These are phyloP conservation scores for Chloroidium sp. DNA, from an alignment of 163 green algal genomes.

Conservation along the genomic window DNA sequence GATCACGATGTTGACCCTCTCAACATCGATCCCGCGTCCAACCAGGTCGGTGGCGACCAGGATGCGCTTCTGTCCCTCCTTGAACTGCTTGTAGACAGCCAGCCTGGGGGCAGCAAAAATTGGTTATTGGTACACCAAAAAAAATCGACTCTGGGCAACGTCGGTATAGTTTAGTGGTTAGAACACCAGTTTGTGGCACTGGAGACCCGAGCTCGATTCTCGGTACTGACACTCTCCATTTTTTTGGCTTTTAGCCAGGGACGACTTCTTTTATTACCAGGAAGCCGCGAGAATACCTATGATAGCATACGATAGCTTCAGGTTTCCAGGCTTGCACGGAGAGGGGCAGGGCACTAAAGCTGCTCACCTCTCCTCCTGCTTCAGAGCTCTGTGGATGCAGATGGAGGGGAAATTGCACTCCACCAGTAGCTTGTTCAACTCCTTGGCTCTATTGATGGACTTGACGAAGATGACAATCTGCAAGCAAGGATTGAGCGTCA, in stretches of 20 bases:
- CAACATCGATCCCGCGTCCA: constrained; percentile 97
- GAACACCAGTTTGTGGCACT: no score
- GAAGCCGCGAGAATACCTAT: no score
- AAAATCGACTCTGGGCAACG: no score
- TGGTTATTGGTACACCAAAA: no score
- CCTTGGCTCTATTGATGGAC: constrained; percentile 74
- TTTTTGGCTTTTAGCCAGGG: no score
- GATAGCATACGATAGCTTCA: neutral
- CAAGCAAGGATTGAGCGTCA: neutral
- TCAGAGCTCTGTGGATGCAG: constrained; percentile 73
- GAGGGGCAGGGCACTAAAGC: constrained; percentile 1
- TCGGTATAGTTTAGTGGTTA: no score
- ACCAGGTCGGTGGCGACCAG: constrained; percentile 98
- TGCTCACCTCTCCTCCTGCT: constrained; percentile 59
- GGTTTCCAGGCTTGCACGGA: constrained; percentile 1
- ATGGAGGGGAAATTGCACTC: constrained; percentile 97
- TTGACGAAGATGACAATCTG: constrained; percentile 99
- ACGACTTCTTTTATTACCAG: no score
- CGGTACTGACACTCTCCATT: no score
- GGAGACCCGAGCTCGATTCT: no score
- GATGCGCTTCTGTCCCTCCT: constrained; percentile 88
- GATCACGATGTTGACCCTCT: constrained; percentile 99
- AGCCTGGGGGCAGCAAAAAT: constrained; percentile 9
- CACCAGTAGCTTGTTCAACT: constrained; percentile 88
- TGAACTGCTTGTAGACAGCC: constrained; percentile 88